Conservation (phyloP, 2,329 filamentous ascomycete genomes). For the Nemania bipapillata region DNA sequence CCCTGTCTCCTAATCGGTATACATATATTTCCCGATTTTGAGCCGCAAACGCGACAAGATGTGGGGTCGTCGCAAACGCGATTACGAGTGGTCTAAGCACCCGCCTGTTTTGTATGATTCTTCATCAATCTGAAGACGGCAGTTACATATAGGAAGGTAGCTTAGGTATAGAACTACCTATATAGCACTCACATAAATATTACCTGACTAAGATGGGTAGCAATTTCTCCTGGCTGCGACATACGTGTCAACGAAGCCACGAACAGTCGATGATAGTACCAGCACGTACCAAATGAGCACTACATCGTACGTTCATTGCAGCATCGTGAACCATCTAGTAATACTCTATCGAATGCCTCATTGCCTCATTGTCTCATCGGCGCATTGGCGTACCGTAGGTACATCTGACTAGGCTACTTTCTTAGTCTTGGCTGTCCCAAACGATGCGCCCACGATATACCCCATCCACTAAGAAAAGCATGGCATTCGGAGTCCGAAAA, state of each 20-base stretch:
- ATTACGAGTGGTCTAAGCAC: conserved; percentile 12
- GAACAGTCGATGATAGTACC: neutral
- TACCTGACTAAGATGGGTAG: neutral
- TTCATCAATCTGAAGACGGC: neutral
- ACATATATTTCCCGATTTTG: conserved; percentile 19
- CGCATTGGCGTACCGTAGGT: too few relatives aligned
- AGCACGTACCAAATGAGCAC: conserved; percentile 8
- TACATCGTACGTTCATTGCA: neutral
- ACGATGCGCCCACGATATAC: neutral
- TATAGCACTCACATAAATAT: too few relatives aligned
- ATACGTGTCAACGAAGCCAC: neutral
- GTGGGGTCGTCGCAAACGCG: conserved; percentile 16
- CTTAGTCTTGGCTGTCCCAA: neutral
- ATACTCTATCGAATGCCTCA: conserved; percentile 2
- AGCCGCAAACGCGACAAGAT: conserved; percentile 10
- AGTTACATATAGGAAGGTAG: too few relatives aligned
- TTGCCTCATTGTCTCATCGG: neutral
- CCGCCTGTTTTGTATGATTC: neutral
- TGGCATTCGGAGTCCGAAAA: conserved; percentile 33
- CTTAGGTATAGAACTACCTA: too few relatives aligned
- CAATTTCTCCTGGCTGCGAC: neutral
- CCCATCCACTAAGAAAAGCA: conserved; percentile 1
- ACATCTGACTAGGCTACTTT: neutral
- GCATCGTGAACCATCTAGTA: neutral
- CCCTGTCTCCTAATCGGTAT: neutral